phyloP scores from a whole-genome alignment of 768 basidiomycete genomes.

The Podaxis sp. region DNA sequence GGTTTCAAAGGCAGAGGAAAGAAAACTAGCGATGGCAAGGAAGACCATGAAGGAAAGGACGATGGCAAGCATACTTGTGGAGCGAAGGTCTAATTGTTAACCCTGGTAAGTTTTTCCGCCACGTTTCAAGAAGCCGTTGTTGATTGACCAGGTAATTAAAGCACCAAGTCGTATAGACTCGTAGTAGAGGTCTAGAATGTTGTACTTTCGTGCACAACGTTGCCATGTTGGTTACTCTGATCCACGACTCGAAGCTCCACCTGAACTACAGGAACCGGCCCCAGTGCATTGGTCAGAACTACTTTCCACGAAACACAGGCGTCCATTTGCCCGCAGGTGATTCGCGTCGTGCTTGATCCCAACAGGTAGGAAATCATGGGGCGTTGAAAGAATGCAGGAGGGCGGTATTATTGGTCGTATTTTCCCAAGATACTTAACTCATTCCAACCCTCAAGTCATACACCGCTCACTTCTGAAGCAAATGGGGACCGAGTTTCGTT shows the following conservation, averaged over 20 bases:
- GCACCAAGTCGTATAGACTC: neutral
- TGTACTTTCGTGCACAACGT: neutral
- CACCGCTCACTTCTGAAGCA: neutral
- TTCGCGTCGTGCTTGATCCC: no score
- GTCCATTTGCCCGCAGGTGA: no score
- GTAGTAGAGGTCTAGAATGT: neutral
- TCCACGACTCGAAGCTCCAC: neutral
- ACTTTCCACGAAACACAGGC: no score
- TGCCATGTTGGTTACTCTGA: neutral
- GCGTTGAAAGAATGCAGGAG: no score
- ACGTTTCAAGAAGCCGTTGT: neutral
- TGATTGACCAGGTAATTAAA: neutral
- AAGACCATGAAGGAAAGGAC: constrained; percentile 24
- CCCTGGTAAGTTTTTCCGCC: neutral
- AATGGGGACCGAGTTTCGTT: neutral
- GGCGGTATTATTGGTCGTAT: no score
- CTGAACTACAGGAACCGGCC: neutral
- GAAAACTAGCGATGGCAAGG: constrained; percentile 10
- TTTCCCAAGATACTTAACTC: neutral
- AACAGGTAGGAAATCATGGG: no score
- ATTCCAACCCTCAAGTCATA: neutral
- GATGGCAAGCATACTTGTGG: neutral
- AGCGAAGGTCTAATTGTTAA: neutral
- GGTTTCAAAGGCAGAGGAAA: constrained; percentile 13
- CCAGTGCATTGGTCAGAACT: no score